Conservation (phyloP, 768 basidiomycete species). For the Gautieria morchelliformis region DNA sequence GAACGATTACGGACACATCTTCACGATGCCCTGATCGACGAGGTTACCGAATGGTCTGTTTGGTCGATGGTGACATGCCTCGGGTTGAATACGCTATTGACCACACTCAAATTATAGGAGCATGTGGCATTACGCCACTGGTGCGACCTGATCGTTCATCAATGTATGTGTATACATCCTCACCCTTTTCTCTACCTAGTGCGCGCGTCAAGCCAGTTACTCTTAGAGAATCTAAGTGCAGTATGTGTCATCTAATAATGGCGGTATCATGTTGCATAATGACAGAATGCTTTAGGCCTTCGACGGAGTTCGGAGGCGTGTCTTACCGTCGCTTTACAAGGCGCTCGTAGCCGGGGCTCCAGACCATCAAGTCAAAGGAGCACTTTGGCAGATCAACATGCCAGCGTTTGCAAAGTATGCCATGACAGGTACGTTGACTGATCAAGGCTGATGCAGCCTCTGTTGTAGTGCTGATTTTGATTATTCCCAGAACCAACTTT, state of each 20-base stretch:
- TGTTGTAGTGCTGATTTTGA: constrained; percentile 14
- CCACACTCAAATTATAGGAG: background rate
- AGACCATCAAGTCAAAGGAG: constrained; percentile 89
- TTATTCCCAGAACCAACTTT: constrained; percentile 49
- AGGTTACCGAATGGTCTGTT: constrained; percentile 57
- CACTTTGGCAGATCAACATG: constrained; percentile 66
- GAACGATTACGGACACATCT: constrained; percentile 51
- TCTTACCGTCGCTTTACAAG: constrained; percentile 46
- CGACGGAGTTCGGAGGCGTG: constrained; percentile 60
- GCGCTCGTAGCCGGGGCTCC: constrained; percentile 61
- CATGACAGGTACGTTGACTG: constrained; percentile 24
- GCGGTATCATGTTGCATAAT: background rate
- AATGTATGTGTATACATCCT: constrained; percentile 3
- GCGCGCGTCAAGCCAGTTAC: constrained; percentile 36
- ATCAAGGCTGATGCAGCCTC: background rate
- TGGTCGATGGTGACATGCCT: background rate
- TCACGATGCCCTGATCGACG: constrained; percentile 59
- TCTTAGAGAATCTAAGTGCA: constrained; percentile 39
- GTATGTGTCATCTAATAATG: constrained; percentile 19
- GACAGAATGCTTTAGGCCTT: constrained; percentile 35
- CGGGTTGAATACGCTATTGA: background rate
- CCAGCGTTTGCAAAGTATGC: constrained; percentile 48
- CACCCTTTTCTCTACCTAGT: constrained; percentile 28
- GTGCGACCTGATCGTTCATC: constrained; percentile 18
- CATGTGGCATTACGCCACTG: constrained; percentile 61